Conservation (phyloP, 805 yeast species). For the Metschnikowia lachancei region DNA sequence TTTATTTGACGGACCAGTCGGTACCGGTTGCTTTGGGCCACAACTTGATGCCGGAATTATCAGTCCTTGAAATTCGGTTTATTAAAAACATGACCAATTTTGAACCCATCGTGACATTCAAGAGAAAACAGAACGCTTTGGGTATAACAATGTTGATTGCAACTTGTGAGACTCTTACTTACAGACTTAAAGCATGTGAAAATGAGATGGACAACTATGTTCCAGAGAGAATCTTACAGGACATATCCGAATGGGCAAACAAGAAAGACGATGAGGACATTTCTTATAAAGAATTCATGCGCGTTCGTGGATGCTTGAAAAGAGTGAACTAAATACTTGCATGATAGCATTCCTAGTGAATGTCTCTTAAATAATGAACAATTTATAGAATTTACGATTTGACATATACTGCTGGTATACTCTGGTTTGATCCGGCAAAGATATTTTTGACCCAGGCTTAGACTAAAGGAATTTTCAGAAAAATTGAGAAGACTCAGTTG, state of each 20-base stretch:
- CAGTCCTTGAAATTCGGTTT: conserved; percentile 78
- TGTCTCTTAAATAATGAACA: too few species aligned
- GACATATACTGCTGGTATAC: too few species aligned
- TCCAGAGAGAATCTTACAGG: conserved; percentile 55
- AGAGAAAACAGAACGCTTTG: conserved; percentile 45
- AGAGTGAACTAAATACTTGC: too few species aligned
- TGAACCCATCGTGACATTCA: conserved; percentile 66
- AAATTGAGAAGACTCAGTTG: too few species aligned
- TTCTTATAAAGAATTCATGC: conserved; percentile 13
- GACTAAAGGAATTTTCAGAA: too few species aligned
- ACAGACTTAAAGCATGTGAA: conserved; percentile 60
- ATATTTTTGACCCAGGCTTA: too few species aligned
- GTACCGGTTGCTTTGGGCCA: conserved; percentile 47
- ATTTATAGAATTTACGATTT: too few species aligned
- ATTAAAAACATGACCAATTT: conserved; percentile 55
- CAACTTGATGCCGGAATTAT: conserved; percentile 42
- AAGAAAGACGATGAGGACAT: conserved; percentile 43
- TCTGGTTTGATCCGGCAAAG: too few species aligned
- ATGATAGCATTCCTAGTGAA: too few species aligned
- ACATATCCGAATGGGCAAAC: conserved; percentile 64
- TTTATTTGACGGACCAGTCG: conserved; percentile 53
- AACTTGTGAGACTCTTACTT: conserved; percentile 69
- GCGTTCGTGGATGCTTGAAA: neutral
- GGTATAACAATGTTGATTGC: conserved; percentile 63
- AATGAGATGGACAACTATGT: conserved; percentile 52